Evolutionary conservation across 768 basidiomycete species (phyloP).

Genomic region (Mycena vitilis): DNA sequence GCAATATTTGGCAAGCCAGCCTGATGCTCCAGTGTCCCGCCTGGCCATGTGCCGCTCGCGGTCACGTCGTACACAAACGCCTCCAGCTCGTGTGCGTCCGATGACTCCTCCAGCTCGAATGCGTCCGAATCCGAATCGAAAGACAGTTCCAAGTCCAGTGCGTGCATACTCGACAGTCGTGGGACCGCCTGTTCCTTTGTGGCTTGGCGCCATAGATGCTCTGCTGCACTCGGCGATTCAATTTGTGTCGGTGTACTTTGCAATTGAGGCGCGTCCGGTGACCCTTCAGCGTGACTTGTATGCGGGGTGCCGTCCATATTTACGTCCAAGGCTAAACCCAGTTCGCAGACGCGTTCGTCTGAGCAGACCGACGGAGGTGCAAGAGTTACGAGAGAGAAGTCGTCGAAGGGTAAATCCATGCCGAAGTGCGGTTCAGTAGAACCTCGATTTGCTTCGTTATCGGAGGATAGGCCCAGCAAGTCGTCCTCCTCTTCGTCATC

Average conservation of each 20-base stretch:
- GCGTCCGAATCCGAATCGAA: conserved; percentile 33
- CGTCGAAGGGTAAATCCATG: conserved; percentile 2
- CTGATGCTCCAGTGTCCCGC: conserved; percentile 33
- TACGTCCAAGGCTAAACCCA: conserved; percentile 26
- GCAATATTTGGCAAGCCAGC: conserved; percentile 17
- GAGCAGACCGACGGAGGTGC: neutral
- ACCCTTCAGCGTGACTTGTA: conserved; percentile 24
- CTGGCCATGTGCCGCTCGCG: conserved; percentile 3
- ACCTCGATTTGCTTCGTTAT: conserved; percentile 6
- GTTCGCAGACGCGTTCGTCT: conserved; percentile 11
- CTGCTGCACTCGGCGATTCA: conserved; percentile 2
- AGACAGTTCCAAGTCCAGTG: conserved; percentile 32
- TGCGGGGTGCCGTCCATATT: conserved; percentile 18
- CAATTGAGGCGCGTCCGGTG: conserved; percentile 29
- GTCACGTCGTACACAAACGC: conserved; percentile 19
- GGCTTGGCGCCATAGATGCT: conserved; percentile 15
- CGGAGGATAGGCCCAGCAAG: conserved; percentile 25
- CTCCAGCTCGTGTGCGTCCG: conserved; percentile 29
- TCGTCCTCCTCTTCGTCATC: conserved; percentile 8
- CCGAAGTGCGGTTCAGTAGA: neutral
- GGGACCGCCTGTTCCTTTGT: conserved; percentile 21
- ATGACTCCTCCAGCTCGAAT: conserved; percentile 29
- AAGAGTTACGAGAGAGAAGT: conserved; percentile 28
- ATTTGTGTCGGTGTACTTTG: conserved; percentile 13
- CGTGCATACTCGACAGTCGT: conserved; percentile 32